Base-by-base conservation (phyloP, 768 basidiomycete species). In the Dacryopinax spathularia region DNA sequence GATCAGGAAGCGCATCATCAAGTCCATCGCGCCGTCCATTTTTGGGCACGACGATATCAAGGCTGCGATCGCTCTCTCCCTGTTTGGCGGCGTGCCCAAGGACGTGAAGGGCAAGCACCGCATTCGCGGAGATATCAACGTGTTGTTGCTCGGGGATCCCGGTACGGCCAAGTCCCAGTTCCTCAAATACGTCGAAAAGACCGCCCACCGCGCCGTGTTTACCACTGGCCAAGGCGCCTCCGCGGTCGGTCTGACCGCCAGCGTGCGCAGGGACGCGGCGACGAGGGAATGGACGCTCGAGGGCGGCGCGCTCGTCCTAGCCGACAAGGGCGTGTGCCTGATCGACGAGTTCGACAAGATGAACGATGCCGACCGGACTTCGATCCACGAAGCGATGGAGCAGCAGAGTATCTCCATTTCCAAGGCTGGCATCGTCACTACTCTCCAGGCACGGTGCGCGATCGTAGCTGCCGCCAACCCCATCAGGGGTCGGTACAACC, bases 291-390 rank as follows among this genome's bases (percentile, higher is more conserved):
- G 96, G 96, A 98, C 96, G 1, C 81, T 99, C 29, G 96, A 99
- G 75, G 96, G 96, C 15, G 96, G 96, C 9, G 96, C 96, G 1
- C 80, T 99, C 10, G 96, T 99, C n/a, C 80, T 99, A 20, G 96
- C 96, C 1, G 96, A 99, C 76, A 96, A 95, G 75, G 96, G 96
- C 13, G 91, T 88, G 29, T 98, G 96, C 71, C 78, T 98, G 35
- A 99, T 99, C 68, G 96, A 99, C 76, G 96, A 98, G 74, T 98
- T 99, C 73, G 96, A 99, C 79, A 99, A 99, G 80, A 99, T 99
- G 96, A 98, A 98, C 75, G 96, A 98, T 70, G 82, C 91, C 16
- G 95, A 99, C 73, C 81, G 95, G 69, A 98, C 94, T 16, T 96
- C 93, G 2, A 98, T 99, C 70, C 96, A 98, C 78, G 96, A 99